Conservation (phyloP, 495 filamentous ascomycete genomes). For the Hypoxylon crocopeplum region DNA sequence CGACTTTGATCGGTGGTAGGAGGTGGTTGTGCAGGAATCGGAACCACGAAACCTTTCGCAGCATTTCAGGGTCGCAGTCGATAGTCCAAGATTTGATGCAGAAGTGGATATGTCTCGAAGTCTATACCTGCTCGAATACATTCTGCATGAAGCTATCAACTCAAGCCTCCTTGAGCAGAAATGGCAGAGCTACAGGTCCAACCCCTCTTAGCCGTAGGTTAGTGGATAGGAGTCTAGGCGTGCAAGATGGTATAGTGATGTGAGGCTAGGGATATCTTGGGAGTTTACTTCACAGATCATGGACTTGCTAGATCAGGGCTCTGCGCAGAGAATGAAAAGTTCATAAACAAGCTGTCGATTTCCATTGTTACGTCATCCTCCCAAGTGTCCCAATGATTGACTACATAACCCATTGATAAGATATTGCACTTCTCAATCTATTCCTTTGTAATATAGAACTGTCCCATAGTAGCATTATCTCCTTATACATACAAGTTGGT, state of each 20-base stretch:
- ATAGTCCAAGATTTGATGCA: conserved; percentile 16
- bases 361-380: conserved; percentile 12
- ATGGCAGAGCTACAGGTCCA: not conserved
- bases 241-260: conserved; percentile 4
- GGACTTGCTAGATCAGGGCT: conserved; percentile 13
- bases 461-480: too few species aligned
- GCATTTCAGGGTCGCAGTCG: conserved; percentile 12
- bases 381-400: too few species aligned
- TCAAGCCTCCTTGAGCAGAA: conserved; percentile 9
- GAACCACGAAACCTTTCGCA: conserved; percentile 20
- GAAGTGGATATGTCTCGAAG: conserved; percentile 6
- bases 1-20: not conserved
- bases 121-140: conserved; percentile 7
- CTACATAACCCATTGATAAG: too few species aligned
- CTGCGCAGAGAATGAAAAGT: conserved; percentile 17
- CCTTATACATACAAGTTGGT: too few species aligned
- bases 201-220: conserved; percentile 5
- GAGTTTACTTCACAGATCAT: conserved; percentile 9
- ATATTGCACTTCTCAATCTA: too few species aligned
- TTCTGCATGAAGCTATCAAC: conserved; percentile 13
- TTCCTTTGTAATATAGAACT: too few species aligned
- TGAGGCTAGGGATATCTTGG: conserved; percentile 7
- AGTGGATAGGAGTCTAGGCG: conserved; percentile 25
- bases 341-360: conserved; percentile 10
- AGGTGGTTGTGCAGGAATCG: conserved; percentile 6